Base-by-base conservation (phyloP, 169 alveolate genomes). In the Plasmodium blacklocki region DNA sequence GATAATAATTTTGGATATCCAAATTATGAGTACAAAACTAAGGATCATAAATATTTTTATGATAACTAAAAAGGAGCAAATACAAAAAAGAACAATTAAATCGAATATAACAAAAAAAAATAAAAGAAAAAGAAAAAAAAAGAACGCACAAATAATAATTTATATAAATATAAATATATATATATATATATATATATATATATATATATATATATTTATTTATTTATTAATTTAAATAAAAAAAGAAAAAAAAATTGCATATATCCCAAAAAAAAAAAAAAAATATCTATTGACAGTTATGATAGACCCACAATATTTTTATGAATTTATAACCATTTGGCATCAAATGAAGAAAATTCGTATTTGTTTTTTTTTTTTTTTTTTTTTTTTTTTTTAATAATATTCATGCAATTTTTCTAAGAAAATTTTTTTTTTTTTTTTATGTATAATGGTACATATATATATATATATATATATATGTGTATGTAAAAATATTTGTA, bases 21-120 rank as follows among this genome's bases (percentile, higher is more conserved):
- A 23, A 76, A 70, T 76, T 76, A 76, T 43, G 89, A 76, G 5
- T 63, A 49, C 66, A 76, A 76, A 29, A 64, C 23, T 50, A 76
- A 76, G 29, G 89, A 76, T n/a, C 60, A 67, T 23, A 76, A 76
- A 14, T 45, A 29, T 76, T 76, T 76, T 76, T 76, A 76, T 19
- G 89, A 76, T 6, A 43, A 47, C 9, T 76, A 32, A 45, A 39
- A 60, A 14, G 70, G 39, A 21, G 23, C 7, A 7, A 26, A 23
- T 9, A 12, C 19, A 19, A 26, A n/a, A 63, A 23, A 23, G 21
- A 2, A 2, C n/a, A n/a, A n/a, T n/a, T n/a, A n/a, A n/a, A n/a
- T n/a, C n/a, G n/a, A n/a, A n/a, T n/a, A n/a, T n/a, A 45, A 59
- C 5, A 49, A 66, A 63, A 39, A 59, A 63, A 23, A 47, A 47